phyloP scores from a whole-genome alignment of 345 rosid species.

The Eucalyptus marginata region DNA sequence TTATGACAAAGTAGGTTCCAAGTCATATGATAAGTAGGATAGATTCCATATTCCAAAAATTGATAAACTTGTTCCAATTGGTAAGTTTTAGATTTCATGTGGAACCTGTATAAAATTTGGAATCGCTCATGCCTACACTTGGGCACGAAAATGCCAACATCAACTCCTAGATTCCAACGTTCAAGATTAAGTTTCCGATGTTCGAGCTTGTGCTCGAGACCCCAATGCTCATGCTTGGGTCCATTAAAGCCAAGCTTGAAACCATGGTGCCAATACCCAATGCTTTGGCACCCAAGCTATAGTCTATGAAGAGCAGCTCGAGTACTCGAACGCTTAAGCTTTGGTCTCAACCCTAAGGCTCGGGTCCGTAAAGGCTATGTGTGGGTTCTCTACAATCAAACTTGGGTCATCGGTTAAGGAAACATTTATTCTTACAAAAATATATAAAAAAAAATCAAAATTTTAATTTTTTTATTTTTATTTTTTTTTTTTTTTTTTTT shows the following conservation, averaged over 20 bases:
- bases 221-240: neutral
- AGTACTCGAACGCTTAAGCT: neutral
- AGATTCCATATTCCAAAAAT: rapidly evolving
- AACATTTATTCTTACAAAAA: neutral
- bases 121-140: no score
- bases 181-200: rapidly evolving
- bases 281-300: no score
- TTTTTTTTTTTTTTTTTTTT: no score
- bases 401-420: neutral
- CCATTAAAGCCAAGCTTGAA: neutral
- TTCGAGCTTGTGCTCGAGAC: rapidly evolving
- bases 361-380: rapidly evolving
- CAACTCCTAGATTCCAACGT: no score
- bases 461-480: no score
- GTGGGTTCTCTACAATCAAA: no score
- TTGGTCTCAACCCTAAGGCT: neutral
- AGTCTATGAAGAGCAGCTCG: no score
- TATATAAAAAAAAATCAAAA: rapidly evolving
- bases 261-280: no score
- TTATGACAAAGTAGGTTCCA: no score
- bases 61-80: rapidly evolving
- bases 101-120: no score
- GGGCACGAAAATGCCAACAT: no score
- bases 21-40: rapidly evolving
- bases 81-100: rapidly evolving